A percentile compares a stretch with the other conserved stretches of the same genome.
Conservation (phyloP, 306 rosid species). For the Ziziphus jujuba region DNA sequence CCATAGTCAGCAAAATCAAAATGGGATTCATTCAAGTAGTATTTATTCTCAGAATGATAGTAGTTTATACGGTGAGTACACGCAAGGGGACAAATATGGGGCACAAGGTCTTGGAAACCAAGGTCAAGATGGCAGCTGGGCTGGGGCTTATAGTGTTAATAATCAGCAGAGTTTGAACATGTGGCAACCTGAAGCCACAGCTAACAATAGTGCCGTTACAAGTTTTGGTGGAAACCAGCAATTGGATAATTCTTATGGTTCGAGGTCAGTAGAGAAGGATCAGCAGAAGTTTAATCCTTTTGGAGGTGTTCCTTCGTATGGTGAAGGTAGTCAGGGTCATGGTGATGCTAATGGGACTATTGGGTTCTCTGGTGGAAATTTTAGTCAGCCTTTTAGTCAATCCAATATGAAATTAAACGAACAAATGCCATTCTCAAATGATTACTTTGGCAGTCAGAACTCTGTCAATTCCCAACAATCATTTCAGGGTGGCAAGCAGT, state of each 20-base stretch:
- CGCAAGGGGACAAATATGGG: constrained; percentile 40
- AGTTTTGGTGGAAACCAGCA: constrained; percentile 47
- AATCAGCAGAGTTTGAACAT: constrained; percentile 46
- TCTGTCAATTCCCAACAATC: constrained; percentile 52
- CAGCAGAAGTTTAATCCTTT: constrained; percentile 53
- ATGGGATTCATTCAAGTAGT: constrained; percentile 41
- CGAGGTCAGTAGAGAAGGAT: constrained; percentile 38
- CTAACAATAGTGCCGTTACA: constrained; percentile 29
- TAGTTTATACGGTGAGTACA: constrained; percentile 37
- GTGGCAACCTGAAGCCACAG: constrained; percentile 36
- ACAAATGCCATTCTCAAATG: constrained; percentile 42
- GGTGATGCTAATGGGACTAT: constrained; percentile 48
- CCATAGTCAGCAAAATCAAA: constrained; percentile 43
- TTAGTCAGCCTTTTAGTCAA: constrained; percentile 53
- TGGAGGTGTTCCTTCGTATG: constrained; percentile 48
- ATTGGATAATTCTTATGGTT: constrained; percentile 42
- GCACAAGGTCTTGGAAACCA: constrained; percentile 40
- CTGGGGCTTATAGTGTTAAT: constrained; percentile 32
- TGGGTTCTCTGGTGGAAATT: constrained; percentile 39
- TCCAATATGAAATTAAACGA: constrained; percentile 38
- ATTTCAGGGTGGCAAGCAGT: constrained; percentile 48
- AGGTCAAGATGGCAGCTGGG: constrained; percentile 52
- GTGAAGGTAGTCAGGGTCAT: constrained; percentile 46
- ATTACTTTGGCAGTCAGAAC: constrained; percentile 50
- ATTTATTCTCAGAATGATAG: constrained; percentile 24